A percentile compares a stretch with the other conserved stretches of the same genome.
phyloP scores from a whole-genome alignment of 139 green algal genomes.

The Desmodesmus armatus region DNA sequence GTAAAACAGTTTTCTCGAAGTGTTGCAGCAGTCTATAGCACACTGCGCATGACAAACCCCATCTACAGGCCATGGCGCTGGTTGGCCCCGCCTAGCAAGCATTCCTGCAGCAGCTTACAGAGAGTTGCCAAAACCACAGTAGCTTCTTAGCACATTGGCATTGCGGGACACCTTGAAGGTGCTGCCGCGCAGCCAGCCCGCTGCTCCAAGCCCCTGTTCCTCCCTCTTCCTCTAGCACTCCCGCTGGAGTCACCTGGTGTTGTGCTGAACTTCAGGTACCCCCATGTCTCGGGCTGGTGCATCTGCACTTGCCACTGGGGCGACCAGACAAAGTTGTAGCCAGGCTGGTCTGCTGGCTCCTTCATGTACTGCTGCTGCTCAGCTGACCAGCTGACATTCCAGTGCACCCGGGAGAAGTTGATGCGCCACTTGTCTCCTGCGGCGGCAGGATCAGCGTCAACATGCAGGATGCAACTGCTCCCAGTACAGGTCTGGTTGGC shows the following conservation, averaged over 20 bases:
- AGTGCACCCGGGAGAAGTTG: constrained; percentile 56
- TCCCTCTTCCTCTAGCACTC: background rate
- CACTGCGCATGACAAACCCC: too few relatives aligned
- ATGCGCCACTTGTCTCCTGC: constrained; percentile 50
- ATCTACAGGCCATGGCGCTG: too few relatives aligned
- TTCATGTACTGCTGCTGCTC: constrained; percentile 25
- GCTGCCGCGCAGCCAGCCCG: background rate
- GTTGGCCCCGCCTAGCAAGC: too few relatives aligned
- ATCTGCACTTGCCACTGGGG: constrained; percentile 51
- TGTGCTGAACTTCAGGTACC: constrained; percentile 43
- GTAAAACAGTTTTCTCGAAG: too few relatives aligned
- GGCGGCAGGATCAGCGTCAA: background rate
- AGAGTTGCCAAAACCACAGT: too few relatives aligned
- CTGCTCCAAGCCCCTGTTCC: background rate
- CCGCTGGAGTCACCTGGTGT: background rate
- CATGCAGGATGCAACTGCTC: too few relatives aligned
- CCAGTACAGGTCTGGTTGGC: too few relatives aligned
- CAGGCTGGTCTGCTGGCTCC: constrained; percentile 5
- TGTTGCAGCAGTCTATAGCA: too few relatives aligned
- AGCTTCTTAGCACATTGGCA: too few relatives aligned
- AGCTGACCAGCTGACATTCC: constrained; percentile 19
- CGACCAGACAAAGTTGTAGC: constrained; percentile 40
- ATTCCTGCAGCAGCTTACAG: too few relatives aligned
- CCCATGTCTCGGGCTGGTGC: constrained; percentile 54
- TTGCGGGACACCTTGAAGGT: too few relatives aligned